Conservation (phyloP, 2,329 filamentous ascomycete species). For the Epichloe sibirici region DNA sequence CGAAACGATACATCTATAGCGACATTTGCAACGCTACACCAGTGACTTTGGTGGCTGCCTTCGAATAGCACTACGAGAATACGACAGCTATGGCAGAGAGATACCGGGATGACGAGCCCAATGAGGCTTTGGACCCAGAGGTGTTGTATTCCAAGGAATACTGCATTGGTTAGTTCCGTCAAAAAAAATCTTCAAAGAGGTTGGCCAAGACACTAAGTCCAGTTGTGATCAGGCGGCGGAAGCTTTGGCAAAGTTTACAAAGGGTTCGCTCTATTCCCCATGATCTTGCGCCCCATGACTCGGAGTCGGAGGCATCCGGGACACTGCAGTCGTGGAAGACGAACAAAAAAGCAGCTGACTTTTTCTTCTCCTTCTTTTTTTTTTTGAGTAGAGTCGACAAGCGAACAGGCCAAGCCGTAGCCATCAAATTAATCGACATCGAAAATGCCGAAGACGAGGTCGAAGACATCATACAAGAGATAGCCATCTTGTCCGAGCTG, state of each 20-base stretch:
- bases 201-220: constrained; percentile 13
- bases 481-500: constrained; percentile 90
- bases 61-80: not conserved
- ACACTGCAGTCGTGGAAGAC: not conserved
- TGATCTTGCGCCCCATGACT: not conserved
- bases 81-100: constrained; percentile 33
- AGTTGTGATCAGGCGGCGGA: constrained; percentile 56
- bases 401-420: constrained; percentile 81
- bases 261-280: constrained; percentile 45
- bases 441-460: constrained; percentile 99
- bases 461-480: constrained; percentile 98
- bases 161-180: constrained; percentile 56
- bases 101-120: constrained; percentile 32
- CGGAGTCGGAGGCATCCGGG: not conserved
- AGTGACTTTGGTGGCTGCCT: not conserved
- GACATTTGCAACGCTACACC: not conserved
- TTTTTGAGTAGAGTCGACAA: constrained; percentile 64
- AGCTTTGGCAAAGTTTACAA: constrained; percentile 99
- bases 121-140: constrained; percentile 64
- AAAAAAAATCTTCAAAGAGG: not conserved
- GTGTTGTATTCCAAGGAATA: constrained; percentile 87
- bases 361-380: not conserved
- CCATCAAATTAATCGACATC: constrained; percentile 97
- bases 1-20: not conserved
- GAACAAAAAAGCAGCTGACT: not conserved